A percentile compares a stretch with the other conserved stretches of the same genome.
Conservation (phyloP, 768 basidiomycete genomes). For the Lentinula edodes region DNA sequence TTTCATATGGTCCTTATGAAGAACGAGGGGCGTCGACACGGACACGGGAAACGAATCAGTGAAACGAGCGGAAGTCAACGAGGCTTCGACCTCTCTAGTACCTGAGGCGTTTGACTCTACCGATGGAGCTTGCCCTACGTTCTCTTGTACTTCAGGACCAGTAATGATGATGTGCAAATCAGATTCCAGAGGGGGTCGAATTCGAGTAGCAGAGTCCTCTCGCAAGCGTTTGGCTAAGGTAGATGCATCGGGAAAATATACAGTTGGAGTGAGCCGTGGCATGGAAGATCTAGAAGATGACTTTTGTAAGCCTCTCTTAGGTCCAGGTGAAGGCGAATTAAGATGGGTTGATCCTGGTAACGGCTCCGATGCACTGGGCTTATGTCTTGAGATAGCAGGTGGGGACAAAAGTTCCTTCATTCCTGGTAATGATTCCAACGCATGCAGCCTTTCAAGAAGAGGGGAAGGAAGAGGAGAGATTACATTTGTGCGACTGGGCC, state of each 20-base stretch:
- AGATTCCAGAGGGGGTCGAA: background rate
- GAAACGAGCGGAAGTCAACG: no score
- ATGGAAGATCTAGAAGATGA: background rate
- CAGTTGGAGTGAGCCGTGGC: background rate
- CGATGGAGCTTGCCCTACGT: background rate
- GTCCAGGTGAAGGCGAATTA: background rate
- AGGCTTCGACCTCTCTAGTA: no score
- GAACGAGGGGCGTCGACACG: background rate
- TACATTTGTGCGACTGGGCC: background rate
- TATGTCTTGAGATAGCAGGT: background rate
- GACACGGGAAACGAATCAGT: background rate
- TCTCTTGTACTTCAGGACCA: background rate
- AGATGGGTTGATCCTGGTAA: background rate
- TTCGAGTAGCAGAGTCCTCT: background rate
- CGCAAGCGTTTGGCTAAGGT: background rate
- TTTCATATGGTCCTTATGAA: background rate
- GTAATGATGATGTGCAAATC: background rate
- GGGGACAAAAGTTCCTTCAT: background rate
- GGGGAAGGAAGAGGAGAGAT: conserved; percentile 1
- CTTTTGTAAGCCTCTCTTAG: conserved; percentile 1
- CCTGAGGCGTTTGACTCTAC: no score
- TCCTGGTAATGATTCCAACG: background rate
- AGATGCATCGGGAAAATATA: background rate
- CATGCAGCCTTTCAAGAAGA: background rate
- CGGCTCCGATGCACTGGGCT: background rate